phyloP scores from a whole-genome alignment of 345 rosid genomes.

The Brassica juncea region DNA sequence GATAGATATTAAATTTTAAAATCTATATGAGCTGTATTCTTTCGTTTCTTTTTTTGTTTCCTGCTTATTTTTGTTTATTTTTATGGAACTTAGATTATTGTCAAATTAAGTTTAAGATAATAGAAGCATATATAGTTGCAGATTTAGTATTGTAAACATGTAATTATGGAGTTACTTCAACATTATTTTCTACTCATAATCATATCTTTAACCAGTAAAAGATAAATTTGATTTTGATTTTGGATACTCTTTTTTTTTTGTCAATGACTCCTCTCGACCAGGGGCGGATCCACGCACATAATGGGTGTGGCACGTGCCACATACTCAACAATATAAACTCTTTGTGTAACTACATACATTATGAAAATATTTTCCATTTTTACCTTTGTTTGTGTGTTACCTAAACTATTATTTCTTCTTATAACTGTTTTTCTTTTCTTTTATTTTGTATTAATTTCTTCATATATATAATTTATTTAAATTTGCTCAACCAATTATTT shows the following conservation, averaged over 20 bases:
- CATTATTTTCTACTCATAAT: not conserved
- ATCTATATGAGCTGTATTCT: conserved; percentile 29
- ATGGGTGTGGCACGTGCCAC: too few relatives aligned
- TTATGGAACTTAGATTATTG: conserved; percentile 2
- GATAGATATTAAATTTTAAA: conserved; percentile 17
- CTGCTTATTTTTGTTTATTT: not conserved
- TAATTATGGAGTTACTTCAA: conserved; percentile 20
- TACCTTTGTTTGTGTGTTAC: not conserved
- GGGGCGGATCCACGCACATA: too few relatives aligned
- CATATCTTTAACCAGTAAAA: conserved; percentile 6
- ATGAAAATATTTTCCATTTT: too few relatives aligned
- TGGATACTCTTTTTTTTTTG: not conserved
- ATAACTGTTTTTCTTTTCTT: too few relatives aligned
- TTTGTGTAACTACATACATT: too few relatives aligned
- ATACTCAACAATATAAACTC: too few relatives aligned
- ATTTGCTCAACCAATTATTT: too few relatives aligned
- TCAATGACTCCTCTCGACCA: not conserved
- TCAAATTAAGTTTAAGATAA: not conserved
- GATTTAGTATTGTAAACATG: conserved; percentile 17
- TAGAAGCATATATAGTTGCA: conserved; percentile 4
- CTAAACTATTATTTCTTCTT: not conserved
- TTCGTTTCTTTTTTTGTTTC: conserved; percentile 7
- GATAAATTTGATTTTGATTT: not conserved
- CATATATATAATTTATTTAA: too few relatives aligned
- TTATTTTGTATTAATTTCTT: too few relatives aligned